Conservation (phyloP, 257 asterid genomes). For the Haberlea rhodopensis region DNA sequence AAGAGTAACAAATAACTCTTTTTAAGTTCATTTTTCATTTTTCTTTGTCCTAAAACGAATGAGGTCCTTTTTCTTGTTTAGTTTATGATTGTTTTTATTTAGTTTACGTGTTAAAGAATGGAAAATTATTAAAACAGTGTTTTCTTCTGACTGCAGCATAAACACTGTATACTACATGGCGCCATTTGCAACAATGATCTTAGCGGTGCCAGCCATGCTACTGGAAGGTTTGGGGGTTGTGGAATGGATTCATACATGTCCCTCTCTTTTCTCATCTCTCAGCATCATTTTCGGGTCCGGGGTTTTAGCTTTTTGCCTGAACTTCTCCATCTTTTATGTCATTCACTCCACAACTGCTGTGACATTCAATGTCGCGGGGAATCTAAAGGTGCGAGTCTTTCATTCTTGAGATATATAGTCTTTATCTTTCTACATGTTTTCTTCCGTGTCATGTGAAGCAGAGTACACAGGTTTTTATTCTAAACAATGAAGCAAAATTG, state of each 20-base stretch:
- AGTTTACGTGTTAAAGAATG: not conserved
- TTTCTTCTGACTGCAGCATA: conserved; percentile 47
- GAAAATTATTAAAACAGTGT: not conserved
- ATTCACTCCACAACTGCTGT: conserved; percentile 93
- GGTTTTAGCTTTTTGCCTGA: conserved; percentile 86
- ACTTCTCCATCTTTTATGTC: conserved; percentile 40
- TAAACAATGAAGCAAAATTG: not conserved
- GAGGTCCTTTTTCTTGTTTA: not conserved
- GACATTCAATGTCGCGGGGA: conserved; percentile 97
- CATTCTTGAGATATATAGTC: not conserved
- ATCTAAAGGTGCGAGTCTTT: conserved; percentile 67
- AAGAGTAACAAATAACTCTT: not conserved
- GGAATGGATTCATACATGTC: conserved; percentile 61
- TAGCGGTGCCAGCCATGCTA: conserved; percentile 72
- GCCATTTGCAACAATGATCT: conserved; percentile 89
- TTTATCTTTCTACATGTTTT: no score
- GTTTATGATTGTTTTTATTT: not conserved
- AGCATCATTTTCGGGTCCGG: conserved; percentile 79
- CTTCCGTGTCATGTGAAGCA: not conserved
- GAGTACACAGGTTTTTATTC: not conserved
- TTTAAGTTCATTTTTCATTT: not conserved
- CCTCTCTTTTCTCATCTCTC: conserved; percentile 59
- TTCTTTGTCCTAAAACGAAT: not conserved
- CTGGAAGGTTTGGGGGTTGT: conserved; percentile 85
- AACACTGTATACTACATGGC: conserved; percentile 99